Evolutionary conservation across 1,284 basidiomycete species (phyloP), one percentile per base, ranked within the genome.

Genomic region (Coriolopsis trogii): DNA sequence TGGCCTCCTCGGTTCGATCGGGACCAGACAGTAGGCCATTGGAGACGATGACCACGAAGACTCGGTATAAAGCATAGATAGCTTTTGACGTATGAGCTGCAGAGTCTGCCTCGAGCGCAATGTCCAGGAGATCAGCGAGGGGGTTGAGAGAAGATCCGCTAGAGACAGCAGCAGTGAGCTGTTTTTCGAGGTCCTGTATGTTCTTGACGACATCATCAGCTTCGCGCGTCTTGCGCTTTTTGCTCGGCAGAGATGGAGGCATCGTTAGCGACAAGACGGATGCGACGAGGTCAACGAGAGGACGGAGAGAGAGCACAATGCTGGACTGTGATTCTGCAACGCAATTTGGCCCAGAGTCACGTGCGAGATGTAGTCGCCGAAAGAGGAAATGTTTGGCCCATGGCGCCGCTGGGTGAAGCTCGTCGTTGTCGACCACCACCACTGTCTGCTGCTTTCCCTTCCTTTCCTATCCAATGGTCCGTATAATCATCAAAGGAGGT

Each of bases 401-500:
- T 25, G 15, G 37, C 23, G 42, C 39, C 50, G 50, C 34, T 28
- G 30, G 23, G 33, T 39, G 49, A 23, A 46, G 48, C 50, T 20
- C 23, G 47, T 56, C 52, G 53, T 51, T 51, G 43, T 45, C 49
- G 54, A 55, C 55, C 53, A 51, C 53, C 47, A 57, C 37, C 42
- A 21, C n/a, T 39, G 37, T 7, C 25, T 9, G 16, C 28, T 21
- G 13, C 24, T 33, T 16, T 30, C 20, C 15, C 39, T 12, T 23
- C 20, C 33, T 28, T 12, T 24, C 13, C 15, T 18, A 29, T 3
- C 23, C 41, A 41, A 91, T 91, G 89, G 90, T 92, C 64, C 84
- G 93, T 70, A 94, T 94, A 53, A 94, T 95, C 70, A 94, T 95
- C 74, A 95, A 95, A 81, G 93, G 93, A 79, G 92, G 90, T 81